phyloP scores from a whole-genome alignment of 2,329 filamentous ascomycete genomes.

The Calonectria pseudoreteaudii region DNA sequence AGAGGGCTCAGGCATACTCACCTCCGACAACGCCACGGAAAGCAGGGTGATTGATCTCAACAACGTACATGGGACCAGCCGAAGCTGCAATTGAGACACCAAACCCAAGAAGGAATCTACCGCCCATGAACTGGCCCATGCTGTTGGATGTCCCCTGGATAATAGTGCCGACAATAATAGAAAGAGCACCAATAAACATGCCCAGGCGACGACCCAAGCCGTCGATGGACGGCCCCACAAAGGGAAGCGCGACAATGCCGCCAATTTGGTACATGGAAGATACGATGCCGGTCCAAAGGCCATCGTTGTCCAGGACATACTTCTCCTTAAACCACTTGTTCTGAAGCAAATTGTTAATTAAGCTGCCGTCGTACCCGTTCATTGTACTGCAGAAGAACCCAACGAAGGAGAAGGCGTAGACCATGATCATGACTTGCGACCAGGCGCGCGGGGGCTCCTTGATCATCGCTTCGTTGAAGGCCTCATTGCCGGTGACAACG shows the following conservation, averaged over 20 bases:
- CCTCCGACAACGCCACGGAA: conserved; percentile 57
- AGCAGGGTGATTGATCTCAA: conserved; percentile 60
- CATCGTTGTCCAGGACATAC: conserved; percentile 55
- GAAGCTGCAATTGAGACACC: conserved; percentile 58
- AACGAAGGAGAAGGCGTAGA: conserved; percentile 59
- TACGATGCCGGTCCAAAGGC: conserved; percentile 62
- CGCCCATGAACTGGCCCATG: conserved; percentile 61
- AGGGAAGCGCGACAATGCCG: conserved; percentile 57
- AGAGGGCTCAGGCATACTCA: conserved; percentile 16
- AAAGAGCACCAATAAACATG: conserved; percentile 49
- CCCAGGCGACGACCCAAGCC: conserved; percentile 58
- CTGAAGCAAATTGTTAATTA: conserved; percentile 57
- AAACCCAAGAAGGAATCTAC: conserved; percentile 71
- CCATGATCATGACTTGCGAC: conserved; percentile 52
- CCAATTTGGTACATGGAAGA: conserved; percentile 66
- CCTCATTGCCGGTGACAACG: conserved; percentile 63
- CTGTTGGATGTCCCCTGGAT: conserved; percentile 56
- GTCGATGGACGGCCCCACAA: conserved; percentile 60
- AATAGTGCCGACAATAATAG: conserved; percentile 58
- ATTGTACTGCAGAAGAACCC: conserved; percentile 60
- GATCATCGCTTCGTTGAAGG: conserved; percentile 66
- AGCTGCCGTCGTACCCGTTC: conserved; percentile 31
- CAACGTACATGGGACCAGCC: conserved; percentile 59
- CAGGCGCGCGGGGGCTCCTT: conserved; percentile 62
- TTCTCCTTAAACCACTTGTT: conserved; percentile 54